Evolutionary conservation across 176 grass and related monocot genomes (phyloP).

Genomic region (Typha latifolia): DNA sequence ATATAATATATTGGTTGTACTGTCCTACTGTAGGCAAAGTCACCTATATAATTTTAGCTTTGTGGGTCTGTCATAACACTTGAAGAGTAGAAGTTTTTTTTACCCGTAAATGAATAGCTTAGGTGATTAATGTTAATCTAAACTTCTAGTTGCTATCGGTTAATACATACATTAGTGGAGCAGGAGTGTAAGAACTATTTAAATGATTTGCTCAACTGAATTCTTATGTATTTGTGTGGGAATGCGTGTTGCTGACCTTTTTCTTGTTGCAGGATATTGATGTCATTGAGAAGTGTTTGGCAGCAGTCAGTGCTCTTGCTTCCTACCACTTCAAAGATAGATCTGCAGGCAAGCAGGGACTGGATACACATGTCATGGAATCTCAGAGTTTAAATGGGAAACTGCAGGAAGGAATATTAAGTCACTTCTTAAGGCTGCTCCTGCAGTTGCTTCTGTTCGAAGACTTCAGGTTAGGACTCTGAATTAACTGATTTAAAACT

Average conservation of each 20-base stretch:
- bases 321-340: constrained; percentile 92
- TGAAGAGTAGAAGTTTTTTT: no score
- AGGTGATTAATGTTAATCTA: no score
- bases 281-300: constrained; percentile 83
- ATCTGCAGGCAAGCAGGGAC: constrained; percentile 56
- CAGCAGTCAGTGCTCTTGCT: constrained; percentile 75
- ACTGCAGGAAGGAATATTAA: constrained; percentile 59
- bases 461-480: constrained; percentile 69
- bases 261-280: constrained; percentile 60
- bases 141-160: no score
- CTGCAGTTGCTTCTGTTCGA: constrained; percentile 69
- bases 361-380: constrained; percentile 44
- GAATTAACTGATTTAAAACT: neutral
- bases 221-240: neutral
- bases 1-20: no score
- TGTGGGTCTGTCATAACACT: no score
- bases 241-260: constrained; percentile 8
- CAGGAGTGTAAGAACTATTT: no score
- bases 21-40: no score
- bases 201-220: neutral
- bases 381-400: constrained; percentile 52
- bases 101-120: no score
- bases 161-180: no score
- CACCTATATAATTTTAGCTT: no score
- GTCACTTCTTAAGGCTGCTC: constrained; percentile 82